These are phyloP conservation scores for Phytophthora aleatoria DNA, from an alignment of 352 stramenopile genomes.

Conservation along the genomic window DNA sequence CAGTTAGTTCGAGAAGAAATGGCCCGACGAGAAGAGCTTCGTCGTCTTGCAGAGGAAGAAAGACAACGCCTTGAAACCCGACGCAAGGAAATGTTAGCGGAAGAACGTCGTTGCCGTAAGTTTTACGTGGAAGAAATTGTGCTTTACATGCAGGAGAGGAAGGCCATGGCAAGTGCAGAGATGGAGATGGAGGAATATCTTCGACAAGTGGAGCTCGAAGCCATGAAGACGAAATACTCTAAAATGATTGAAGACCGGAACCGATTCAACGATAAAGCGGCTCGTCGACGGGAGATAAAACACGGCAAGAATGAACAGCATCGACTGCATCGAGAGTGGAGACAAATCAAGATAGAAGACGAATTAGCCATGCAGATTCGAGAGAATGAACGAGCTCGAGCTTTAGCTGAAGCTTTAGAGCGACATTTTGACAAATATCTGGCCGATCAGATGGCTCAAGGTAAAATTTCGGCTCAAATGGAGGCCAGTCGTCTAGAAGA, in stretches of 20 bases:
- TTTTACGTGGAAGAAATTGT: slow-evolving; percentile 78
- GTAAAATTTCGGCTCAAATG: slow-evolving; percentile 49
- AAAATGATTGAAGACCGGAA: slow-evolving; percentile 68
- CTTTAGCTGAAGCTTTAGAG: slow-evolving; percentile 49
- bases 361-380: slow-evolving; percentile 63
- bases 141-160: slow-evolving; percentile 62
- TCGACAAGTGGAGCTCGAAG: slow-evolving; percentile 63
- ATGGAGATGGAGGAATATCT: slow-evolving; percentile 76
- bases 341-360: slow-evolving; percentile 68
- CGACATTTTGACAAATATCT: slow-evolving; percentile 70
- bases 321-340: slow-evolving; percentile 72
- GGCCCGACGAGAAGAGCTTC: slow-evolving; percentile 53
- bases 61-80: slow-evolving; percentile 40
- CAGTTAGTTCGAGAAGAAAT: slow-evolving; percentile 54
- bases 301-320: slow-evolving; percentile 81
- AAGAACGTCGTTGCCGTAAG: slow-evolving; percentile 59
- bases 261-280: slow-evolving; percentile 65
- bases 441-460: slow-evolving; percentile 58
- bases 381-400: slow-evolving; percentile 48
- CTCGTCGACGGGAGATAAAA: slow-evolving; percentile 79
- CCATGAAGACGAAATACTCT: slow-evolving; percentile 79
- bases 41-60: slow-evolving; percentile 57
- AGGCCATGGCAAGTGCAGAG: slow-evolving; percentile 66
- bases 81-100: slow-evolving; percentile 69
- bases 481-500: slow-evolving; percentile 51